Conservation (phyloP, 1,284 basidiomycete species). For the Retiboletus flavoniger region DNA sequence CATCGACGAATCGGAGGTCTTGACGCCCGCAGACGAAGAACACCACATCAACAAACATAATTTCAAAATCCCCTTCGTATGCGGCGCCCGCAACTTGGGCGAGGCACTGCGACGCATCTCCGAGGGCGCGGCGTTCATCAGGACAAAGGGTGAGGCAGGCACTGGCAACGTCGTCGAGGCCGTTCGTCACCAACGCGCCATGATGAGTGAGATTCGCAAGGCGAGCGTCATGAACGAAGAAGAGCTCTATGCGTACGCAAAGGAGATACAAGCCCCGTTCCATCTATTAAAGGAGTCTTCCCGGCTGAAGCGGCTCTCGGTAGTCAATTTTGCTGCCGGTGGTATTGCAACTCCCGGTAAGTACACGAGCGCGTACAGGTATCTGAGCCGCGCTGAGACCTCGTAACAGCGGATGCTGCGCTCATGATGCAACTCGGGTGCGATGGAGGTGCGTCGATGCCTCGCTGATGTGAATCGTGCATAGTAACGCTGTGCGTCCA, state of each 20-base stretch:
- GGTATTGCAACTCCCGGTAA: constrained; percentile 93
- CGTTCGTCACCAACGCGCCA: constrained; percentile 86
- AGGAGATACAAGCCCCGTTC: constrained; percentile 94
- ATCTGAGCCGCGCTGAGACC: constrained; percentile 2
- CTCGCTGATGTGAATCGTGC: constrained; percentile 6
- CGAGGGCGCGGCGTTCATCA: constrained; percentile 96
- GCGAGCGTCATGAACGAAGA: constrained; percentile 90
- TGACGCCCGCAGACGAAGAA: constrained; percentile 93
- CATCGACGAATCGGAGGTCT: constrained; percentile 96
- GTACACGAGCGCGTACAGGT: constrained; percentile 14
- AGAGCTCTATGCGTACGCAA: constrained; percentile 93
- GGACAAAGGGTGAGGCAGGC: constrained; percentile 96
- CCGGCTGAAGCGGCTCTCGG: constrained; percentile 88
- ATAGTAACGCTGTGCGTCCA: constrained; percentile 13
- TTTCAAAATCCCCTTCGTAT: constrained; percentile 88
- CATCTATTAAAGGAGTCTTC: constrained; percentile 97
- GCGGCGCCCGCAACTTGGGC: constrained; percentile 77
- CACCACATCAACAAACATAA: constrained; percentile 88
- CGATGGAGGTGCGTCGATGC: constrained; percentile 78
- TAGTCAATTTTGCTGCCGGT: constrained; percentile 95
- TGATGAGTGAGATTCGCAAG: constrained; percentile 83
- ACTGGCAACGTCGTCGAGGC: constrained; percentile 99
- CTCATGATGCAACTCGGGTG: constrained; percentile 99
- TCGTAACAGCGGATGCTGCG: constrained; percentile 82
- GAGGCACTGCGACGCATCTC: constrained; percentile 96